These are phyloP conservation scores for Pichia sorboxylosa DNA, from an alignment of 1,139 yeast species.

Conservation along the genomic window DNA sequence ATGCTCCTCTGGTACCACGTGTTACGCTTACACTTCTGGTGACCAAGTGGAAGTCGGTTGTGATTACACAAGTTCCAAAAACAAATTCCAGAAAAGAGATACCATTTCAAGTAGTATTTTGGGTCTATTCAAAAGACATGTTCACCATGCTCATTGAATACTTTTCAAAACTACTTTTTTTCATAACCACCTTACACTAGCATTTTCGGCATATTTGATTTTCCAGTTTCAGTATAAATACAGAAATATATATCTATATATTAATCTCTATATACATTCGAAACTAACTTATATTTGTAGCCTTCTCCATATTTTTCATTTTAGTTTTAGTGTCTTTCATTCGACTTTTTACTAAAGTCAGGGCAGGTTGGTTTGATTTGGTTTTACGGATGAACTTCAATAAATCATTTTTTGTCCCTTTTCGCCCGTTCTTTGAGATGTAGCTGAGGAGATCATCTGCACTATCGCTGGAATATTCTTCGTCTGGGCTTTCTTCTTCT, in stretches of 20 bases:
- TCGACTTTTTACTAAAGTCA: conserved; percentile 3
- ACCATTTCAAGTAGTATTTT: conserved; percentile 9
- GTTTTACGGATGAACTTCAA: conserved; percentile 1
- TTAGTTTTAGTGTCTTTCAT: conserved; percentile 2
- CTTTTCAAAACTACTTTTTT: no score
- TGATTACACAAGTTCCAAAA: conserved; percentile 21
- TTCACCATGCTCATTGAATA: conserved; percentile 11
- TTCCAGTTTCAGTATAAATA: background rate
- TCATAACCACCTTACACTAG: background rate
- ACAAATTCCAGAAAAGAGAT: conserved; percentile 21
- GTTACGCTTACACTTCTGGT: conserved; percentile 36
- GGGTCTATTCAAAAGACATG: conserved; percentile 21
- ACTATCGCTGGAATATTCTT: conserved; percentile 1
- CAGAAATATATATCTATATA: no score
- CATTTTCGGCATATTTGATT: background rate
- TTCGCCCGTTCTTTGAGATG: conserved; percentile 3
- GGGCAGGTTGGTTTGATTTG: no score
- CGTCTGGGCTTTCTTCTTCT: background rate
- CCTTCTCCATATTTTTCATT: background rate
- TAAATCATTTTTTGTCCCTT: background rate
- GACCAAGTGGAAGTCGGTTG: conserved; percentile 31
- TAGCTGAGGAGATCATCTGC: conserved; percentile 4
- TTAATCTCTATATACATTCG: no score
- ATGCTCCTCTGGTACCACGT: conserved; percentile 50
- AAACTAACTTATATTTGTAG: no score